Conservation (phyloP, 345 rosid species). For the Erodium maritimum region DNA sequence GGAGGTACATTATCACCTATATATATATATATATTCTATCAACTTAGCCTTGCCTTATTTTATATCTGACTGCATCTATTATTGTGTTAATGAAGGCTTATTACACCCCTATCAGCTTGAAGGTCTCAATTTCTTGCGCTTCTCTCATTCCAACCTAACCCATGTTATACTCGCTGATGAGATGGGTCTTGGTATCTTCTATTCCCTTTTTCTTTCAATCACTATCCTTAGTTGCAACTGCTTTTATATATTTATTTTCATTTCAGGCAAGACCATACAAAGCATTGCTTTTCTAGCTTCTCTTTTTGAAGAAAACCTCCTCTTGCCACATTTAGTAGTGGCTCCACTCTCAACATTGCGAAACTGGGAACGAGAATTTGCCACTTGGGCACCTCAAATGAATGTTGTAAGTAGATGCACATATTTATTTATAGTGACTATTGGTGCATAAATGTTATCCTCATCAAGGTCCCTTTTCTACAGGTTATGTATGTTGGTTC, state of each 20-base stretch:
- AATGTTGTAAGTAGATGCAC: slow-evolving; percentile 66
- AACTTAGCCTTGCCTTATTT: slow-evolving; percentile 5
- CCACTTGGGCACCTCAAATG: slow-evolving; percentile 98
- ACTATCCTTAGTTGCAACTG: slow-evolving; percentile 1
- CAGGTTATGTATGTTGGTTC: slow-evolving; percentile 96
- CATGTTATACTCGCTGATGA: slow-evolving; percentile 99
- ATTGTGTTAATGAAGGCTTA: slow-evolving; percentile 48
- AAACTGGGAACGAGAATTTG: slow-evolving; percentile 98
- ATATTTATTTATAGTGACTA: slow-evolving; percentile 1
- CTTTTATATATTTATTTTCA: slow-evolving; percentile 11
- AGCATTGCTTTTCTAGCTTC: slow-evolving; percentile 98
- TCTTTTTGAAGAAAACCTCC: slow-evolving; percentile 48
- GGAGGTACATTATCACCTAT: slow-evolving; percentile 48
- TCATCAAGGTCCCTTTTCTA: slow-evolving; percentile 13
- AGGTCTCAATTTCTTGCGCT: slow-evolving; percentile 91
- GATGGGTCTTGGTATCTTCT: slow-evolving; percentile 85
- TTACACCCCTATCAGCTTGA: slow-evolving; percentile 96
- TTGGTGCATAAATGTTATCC: slow-evolving; percentile 1
- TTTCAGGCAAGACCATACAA: slow-evolving; percentile 92
- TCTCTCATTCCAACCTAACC: slow-evolving; percentile 91
- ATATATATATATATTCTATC: slow-evolving; percentile 4
- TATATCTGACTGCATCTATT: slow-evolving; percentile 6
- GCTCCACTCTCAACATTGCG: slow-evolving; percentile 98
- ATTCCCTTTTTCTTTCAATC: neutral
- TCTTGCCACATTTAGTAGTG: slow-evolving; percentile 77